A percentile compares a stretch with the other conserved stretches of the same genome.
phyloP scores from a whole-genome alignment of 73 alveolate genomes.

The Paramecium tetraurelia region DNA sequence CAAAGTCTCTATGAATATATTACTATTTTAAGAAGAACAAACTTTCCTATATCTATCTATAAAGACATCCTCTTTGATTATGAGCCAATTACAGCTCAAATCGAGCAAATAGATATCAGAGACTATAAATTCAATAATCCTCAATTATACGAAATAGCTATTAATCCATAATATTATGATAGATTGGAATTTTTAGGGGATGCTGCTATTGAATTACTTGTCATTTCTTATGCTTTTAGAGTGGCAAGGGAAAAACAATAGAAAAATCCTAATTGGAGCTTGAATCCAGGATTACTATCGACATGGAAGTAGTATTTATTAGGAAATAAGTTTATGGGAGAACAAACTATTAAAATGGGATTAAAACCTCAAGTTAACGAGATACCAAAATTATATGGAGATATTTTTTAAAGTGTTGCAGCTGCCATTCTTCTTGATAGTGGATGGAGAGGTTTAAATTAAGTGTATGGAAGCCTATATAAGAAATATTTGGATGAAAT shows the following conservation, averaged over 20 bases:
- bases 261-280: background rate
- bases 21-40: conserved; percentile 9
- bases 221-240: background rate
- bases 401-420: conserved; percentile 16
- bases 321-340: conserved; percentile 19
- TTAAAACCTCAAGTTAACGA: background rate
- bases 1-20: background rate
- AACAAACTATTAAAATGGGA: background rate
- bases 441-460: conserved; percentile 22
- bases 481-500: background rate
- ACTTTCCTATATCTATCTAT: background rate
- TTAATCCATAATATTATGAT: background rate
- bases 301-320: background rate
- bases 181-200: conserved; percentile 44
- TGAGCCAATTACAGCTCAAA: background rate
- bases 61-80: background rate
- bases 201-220: conserved; percentile 29
- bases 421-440: conserved; percentile 5
- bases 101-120: background rate
- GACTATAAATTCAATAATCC: background rate
- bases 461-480: background rate
- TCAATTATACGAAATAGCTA: background rate
- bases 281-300: background rate
- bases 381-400: background rate
- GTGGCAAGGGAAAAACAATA: background rate